Conservation (phyloP, 306 rosid species). For the Cicer chorassanicum region DNA sequence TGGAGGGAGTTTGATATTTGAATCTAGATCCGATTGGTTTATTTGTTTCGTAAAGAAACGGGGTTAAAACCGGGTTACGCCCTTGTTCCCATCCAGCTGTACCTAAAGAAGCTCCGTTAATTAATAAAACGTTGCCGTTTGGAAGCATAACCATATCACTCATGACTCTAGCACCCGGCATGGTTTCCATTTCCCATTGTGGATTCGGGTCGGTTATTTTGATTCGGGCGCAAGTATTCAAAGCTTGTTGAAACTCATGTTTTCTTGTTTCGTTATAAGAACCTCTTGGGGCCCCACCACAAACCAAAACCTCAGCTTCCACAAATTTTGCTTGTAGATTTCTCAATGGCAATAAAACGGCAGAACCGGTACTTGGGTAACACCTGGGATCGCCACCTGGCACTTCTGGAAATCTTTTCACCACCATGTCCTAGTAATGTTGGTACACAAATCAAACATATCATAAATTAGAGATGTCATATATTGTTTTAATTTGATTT, state of each 20-base stretch:
- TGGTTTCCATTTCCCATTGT: conserved; percentile 62
- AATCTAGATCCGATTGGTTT: conserved; percentile 47
- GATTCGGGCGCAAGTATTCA: conserved; percentile 63
- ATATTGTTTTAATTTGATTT: not conserved
- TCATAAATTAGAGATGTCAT: not conserved
- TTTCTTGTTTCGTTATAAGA: not conserved
- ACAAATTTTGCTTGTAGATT: conserved; percentile 25
- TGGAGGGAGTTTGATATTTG: conserved; percentile 46
- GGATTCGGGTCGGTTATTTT: conserved; percentile 65
- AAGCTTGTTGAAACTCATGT: conserved; percentile 37
- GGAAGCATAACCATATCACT: conserved; percentile 69
- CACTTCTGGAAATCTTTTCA: conserved; percentile 55
- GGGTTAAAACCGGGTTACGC: conserved; percentile 50
- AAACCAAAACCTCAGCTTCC: conserved; percentile 68
- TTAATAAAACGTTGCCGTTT: conserved; percentile 63
- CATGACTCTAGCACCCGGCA: conserved; percentile 68
- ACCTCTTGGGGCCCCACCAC: conserved; percentile 77
- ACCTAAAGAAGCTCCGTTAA: conserved; percentile 60
- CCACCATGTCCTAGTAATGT: not conserved
- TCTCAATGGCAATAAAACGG: conserved; percentile 65
- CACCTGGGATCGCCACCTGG: conserved; percentile 71
- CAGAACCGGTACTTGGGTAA: conserved; percentile 80
- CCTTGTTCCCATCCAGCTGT: conserved; percentile 58
- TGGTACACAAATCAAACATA: not conserved
- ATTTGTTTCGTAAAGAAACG: conserved; percentile 50